phyloP scores from a whole-genome alignment of 768 basidiomycete genomes.

The Fomitopsis pulvina region DNA sequence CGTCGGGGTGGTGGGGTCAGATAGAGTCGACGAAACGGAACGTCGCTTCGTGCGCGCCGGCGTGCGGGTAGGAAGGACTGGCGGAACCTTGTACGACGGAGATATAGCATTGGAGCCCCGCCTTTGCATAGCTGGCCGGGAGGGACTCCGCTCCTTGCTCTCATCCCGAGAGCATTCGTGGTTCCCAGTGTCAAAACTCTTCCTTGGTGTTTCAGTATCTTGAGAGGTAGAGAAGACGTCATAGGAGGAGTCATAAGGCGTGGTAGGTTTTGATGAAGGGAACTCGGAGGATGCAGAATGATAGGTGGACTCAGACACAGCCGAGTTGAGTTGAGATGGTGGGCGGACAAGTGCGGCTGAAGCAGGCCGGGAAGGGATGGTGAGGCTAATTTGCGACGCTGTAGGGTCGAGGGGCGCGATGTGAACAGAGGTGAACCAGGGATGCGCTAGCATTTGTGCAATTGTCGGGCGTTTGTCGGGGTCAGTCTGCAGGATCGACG shows the following conservation, averaged over 20 bases:
- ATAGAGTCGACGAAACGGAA: conserved; percentile 85
- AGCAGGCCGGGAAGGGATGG: conserved; percentile 23
- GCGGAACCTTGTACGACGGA: conserved; percentile 33
- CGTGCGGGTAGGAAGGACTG: conserved; percentile 68
- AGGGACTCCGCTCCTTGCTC: conserved; percentile 15
- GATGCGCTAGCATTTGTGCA: conserved; percentile 76
- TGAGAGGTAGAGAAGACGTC: not conserved
- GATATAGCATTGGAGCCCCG: conserved; percentile 12
- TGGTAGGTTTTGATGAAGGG: conserved; percentile 47
- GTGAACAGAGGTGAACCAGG: conserved; percentile 61
- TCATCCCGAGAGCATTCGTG: not conserved
- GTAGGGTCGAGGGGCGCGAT: conserved; percentile 1
- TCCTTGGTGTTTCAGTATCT: not conserved
- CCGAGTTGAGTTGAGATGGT: conserved; percentile 24
- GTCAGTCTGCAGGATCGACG: conserved; percentile 70
- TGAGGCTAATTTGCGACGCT: conserved; percentile 14
- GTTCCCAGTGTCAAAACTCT: not conserved
- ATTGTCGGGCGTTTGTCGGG: conserved; percentile 71
- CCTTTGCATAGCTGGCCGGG: conserved; percentile 22
- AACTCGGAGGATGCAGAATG: conserved; percentile 48
- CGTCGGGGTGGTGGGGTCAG: conserved; percentile 48
- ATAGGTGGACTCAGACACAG: conserved; percentile 47
- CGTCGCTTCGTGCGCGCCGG: conserved; percentile 94
- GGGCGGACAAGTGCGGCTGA: conserved; percentile 25
- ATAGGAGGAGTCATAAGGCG: conserved; percentile 35